Base-by-base conservation (phyloP, 2,329 filamentous ascomycete species). In the Thelonectria olida region DNA sequence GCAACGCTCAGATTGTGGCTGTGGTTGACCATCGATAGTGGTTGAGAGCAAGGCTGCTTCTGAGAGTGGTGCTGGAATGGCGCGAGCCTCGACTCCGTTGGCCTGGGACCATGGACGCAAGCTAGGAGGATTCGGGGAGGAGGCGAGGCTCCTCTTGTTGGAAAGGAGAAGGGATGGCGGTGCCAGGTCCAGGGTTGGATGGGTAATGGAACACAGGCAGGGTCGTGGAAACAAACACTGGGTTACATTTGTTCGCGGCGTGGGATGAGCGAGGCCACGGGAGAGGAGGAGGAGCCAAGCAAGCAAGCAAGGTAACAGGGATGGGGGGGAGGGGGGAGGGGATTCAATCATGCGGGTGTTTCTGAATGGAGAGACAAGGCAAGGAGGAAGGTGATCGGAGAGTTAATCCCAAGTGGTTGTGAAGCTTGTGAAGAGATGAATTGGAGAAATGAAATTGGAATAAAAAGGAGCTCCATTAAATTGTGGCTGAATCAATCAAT, bases 81-180 rank as follows among this genome's bases (percentile, higher is more conserved):
- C 19, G 44, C 25, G 7, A 56, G 44, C 19, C 36, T 51, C 8
- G 54, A 50, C 17, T 25, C 45, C n/a, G 19, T 17, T 39, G 52
- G 27, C 17, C 41, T 39, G 15, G 31, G 20, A 44, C 25, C 28
- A 39, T 34, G 7, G 22, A 41, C 13, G 31, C 44, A 41, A 34
- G 44, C 52, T 39, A 55, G 28, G 41, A 28, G 52, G 22, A 6
- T 55, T 55, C 28, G 23, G 42, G 52, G 34, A 31, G 23, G 22
- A 17, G 41, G 41, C n/a, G n/a, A n/a, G n/a, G n/a, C n/a, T n/a
- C n/a, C n/a, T n/a, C n/a, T 50, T 17, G 41, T 23, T 19, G 17
- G 23, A 42, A 39, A 28, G 49, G 41, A 36, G 31, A 49, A 31
- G 39, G 19, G 23, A 42, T 47, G 28, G 28, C 50, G 47, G 28